Evolutionary conservation across 106 monocot genomes (phyloP), one percentile per base, ranked within the genome.

Genomic region (Posidonia australis): DNA sequence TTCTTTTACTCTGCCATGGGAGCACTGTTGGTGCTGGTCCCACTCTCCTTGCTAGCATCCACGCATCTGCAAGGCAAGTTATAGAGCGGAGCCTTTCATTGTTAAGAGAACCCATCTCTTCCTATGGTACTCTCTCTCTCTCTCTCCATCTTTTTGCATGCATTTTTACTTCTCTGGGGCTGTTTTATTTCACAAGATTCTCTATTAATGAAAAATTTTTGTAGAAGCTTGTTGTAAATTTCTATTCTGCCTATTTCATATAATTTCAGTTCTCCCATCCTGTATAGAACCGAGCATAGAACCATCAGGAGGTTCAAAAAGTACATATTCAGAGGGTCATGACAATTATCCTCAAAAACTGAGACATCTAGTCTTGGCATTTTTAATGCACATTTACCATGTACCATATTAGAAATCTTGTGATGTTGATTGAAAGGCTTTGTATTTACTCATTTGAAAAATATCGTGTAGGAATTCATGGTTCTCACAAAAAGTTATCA

Each of bases 1-100:
- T 96, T 53, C 44, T 96, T 77, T 76, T 96, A 58, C 70, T 79
- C 53, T 96, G 84, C 60, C 86, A 90, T 74, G 82, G 84, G 1
- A 84, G 79, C 45, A 82, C 89, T 4, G 84, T 79, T 17, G 80
- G 80, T 64, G 76, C 86, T 36, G 94, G 90, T 3, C 76, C 80
- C 1, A 96, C 89, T 28, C 86, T 96, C 58, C 78, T 76, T 64
- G 68, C 73, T 29, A 70, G 49, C 52, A 82, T 90, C 17, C 45
- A 44, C 68, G 46, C 64, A 46, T 83, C 86, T 60, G 77, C 84
- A 24, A 87, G 79, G 63, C 72, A 78, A 69, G 82, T 96, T 20
- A 32, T 84, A 5, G 86, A 96, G 20, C 67, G 75, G 57, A 90
- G 94, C 67, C 26, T 86, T 58, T 67, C 82, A 30, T 77, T 96